Evolutionary conservation across 2,329 filamentous ascomycete species (phyloP).

Genomic region (Drechslerella dactyloides): DNA sequence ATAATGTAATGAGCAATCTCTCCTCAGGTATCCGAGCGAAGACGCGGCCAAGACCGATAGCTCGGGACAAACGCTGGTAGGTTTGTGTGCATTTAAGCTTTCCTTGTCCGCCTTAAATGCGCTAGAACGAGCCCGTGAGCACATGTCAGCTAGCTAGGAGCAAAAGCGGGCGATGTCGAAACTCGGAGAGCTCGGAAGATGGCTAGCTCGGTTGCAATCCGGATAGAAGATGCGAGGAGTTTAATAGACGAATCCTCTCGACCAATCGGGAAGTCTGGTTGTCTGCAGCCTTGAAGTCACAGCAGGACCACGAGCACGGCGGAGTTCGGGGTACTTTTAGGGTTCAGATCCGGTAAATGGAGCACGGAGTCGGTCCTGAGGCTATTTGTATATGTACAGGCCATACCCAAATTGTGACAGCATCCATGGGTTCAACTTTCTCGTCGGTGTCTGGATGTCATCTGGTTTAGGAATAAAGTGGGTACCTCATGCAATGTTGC

Average conservation of each 20-base stretch:
- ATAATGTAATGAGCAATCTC: conserved; percentile 10
- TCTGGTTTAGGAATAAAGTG: conserved; percentile 47
- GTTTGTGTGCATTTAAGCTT: conserved; percentile 46
- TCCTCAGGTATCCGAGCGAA: not conserved
- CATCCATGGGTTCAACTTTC: conserved; percentile 47
- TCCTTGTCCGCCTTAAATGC: conserved; percentile 37
- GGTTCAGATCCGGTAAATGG: conserved; percentile 48
- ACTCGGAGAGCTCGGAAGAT: conserved; percentile 49
- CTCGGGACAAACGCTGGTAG: not conserved
- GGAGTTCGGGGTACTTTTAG: conserved; percentile 33
- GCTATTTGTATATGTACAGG: conserved; percentile 18
- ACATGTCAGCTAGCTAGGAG: conserved; percentile 28
- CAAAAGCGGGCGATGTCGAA: conserved; percentile 9
- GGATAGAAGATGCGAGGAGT: conserved; percentile 49
- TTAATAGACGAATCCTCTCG: conserved; percentile 25
- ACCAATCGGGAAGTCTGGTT: conserved; percentile 51
- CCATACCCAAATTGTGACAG: conserved; percentile 43
- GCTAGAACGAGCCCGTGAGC: conserved; percentile 36
- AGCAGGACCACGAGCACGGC: conserved; percentile 39
- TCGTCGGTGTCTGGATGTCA: conserved; percentile 41
- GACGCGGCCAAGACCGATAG: conserved; percentile 12
- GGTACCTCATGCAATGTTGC: conserved; percentile 50
- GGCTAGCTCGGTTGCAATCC: conserved; percentile 49
- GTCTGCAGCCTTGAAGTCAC: conserved; percentile 29
- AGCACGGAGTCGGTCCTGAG: conserved; percentile 31